A percentile compares a stretch with the other conserved stretches of the same genome.
Conservation (phyloP, 345 rosid species). For the Corchorus capsularis region DNA sequence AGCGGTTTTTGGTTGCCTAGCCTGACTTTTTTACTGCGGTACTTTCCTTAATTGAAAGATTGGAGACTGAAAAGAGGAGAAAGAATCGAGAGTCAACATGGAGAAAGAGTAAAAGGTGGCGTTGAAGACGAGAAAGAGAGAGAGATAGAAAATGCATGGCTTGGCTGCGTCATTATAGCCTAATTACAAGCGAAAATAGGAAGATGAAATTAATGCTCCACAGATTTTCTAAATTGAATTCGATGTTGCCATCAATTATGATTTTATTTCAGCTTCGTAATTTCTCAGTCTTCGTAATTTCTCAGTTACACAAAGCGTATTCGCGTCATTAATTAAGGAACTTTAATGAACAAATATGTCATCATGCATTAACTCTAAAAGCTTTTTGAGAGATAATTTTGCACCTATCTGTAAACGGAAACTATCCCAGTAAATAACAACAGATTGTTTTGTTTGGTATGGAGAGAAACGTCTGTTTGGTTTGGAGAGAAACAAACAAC, state of each 20-base stretch:
- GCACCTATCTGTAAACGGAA: too few species aligned
- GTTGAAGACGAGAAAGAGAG: conserved; percentile 17
- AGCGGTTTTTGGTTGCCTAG: neutral
- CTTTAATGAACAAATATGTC: neutral
- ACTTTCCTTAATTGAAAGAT: neutral
- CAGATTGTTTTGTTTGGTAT: too few species aligned
- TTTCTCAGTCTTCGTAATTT: too few species aligned
- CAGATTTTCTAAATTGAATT: neutral
- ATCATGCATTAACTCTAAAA: neutral
- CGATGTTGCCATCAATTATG: neutral
- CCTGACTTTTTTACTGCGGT: neutral
- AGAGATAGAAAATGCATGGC: neutral
- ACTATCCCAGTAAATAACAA: too few species aligned
- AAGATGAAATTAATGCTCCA: too few species aligned
- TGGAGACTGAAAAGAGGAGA: neutral
- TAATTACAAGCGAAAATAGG: too few species aligned
- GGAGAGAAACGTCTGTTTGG: too few species aligned
- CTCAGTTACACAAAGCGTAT: neutral
- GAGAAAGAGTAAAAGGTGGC: conserved; percentile 19
- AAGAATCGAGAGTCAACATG: neutral
- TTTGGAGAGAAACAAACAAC: too few species aligned
- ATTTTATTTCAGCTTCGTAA: too few species aligned
- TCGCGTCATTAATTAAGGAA: neutral
- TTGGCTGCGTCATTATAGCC: neutral
- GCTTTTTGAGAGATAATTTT: too few species aligned